phyloP scores from a whole-genome alignment of 192 early-diverging fungal species.

The Linnemannia elongata region DNA sequence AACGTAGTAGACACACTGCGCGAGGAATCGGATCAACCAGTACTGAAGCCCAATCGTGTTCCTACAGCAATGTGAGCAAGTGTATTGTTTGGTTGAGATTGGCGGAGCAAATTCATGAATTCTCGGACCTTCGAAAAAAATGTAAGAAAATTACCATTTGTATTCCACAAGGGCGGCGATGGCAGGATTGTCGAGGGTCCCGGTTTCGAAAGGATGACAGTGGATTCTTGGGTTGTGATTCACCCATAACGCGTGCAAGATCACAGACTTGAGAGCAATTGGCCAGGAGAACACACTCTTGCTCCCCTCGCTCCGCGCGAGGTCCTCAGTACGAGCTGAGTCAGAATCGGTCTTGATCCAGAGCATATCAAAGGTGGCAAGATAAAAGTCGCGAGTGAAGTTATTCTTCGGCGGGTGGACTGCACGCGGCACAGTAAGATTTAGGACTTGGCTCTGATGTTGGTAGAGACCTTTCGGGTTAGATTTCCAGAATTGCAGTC shows the following conservation, averaged over 20 bases:
- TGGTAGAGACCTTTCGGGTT: neutral
- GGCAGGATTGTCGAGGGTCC: conserved; percentile 27
- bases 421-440: neutral
- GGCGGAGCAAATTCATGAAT: too few species aligned
- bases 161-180: conserved; percentile 33
- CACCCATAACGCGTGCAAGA: neutral
- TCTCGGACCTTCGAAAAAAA: too few species aligned
- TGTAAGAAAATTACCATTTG: conserved; percentile 27
- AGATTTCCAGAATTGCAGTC: neutral
- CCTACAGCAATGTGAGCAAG: neutral
- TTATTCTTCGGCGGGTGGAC: neutral
- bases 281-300: neutral
- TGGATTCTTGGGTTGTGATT: neutral
- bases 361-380: conserved; percentile 4
- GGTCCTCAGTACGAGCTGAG: neutral
- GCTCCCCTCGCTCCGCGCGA: too few species aligned
- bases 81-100: neutral
- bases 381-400: conserved; percentile 4
- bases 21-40: conserved; percentile 19
- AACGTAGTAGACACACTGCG: conserved; percentile 20
- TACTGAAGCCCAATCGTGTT: conserved; percentile 18
- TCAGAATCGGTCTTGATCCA: neutral
- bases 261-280: conserved; percentile 2
- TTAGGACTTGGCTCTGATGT: neutral
- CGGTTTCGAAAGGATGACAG: neutral